Conservation (phyloP, 2,329 filamentous ascomycete species). For the Leptoxyphium fumago region DNA sequence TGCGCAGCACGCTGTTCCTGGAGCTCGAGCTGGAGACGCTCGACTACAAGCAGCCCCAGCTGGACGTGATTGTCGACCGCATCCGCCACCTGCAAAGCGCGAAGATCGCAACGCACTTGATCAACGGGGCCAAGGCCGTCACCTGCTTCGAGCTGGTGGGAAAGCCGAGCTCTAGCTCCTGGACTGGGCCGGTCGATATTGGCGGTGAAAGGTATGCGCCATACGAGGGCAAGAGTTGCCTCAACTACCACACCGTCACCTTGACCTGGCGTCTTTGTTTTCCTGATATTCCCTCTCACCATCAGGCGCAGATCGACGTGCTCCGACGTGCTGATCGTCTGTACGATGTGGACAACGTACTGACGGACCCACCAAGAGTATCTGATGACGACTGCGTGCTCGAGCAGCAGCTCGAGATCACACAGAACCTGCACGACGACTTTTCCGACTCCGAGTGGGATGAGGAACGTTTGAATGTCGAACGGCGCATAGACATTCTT, state of each 20-base stretch:
- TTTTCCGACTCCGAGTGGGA: too few species aligned
- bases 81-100: constrained; percentile 20
- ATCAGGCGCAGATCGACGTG: neutral
- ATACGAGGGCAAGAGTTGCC: constrained; percentile 26
- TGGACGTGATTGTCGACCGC: constrained; percentile 28
- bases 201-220: constrained; percentile 24
- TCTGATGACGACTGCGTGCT: neutral
- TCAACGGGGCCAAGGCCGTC: constrained; percentile 8
- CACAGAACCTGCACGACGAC: neutral
- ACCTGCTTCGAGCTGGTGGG: constrained; percentile 5
- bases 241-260: constrained; percentile 32
- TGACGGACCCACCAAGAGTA: neutral
- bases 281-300: constrained; percentile 4
- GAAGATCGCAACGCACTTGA: constrained; percentile 20
- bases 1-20: constrained; percentile 14
- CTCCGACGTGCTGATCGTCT: neutral
- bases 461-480: too few species aligned
- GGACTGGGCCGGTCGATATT: constrained; percentile 34
- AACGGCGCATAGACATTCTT: too few species aligned
- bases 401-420: neutral
- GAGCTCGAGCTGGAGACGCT: constrained; percentile 31
- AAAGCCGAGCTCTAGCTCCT: constrained; percentile 19
- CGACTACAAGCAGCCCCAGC: constrained; percentile 29
- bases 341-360: neutral
- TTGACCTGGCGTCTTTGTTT: constrained; percentile 21